A percentile compares a stretch with the other conserved stretches of the same genome.
Conservation (phyloP, 371 early-diverging fungal species). For the Catenaria anguillulae region DNA sequence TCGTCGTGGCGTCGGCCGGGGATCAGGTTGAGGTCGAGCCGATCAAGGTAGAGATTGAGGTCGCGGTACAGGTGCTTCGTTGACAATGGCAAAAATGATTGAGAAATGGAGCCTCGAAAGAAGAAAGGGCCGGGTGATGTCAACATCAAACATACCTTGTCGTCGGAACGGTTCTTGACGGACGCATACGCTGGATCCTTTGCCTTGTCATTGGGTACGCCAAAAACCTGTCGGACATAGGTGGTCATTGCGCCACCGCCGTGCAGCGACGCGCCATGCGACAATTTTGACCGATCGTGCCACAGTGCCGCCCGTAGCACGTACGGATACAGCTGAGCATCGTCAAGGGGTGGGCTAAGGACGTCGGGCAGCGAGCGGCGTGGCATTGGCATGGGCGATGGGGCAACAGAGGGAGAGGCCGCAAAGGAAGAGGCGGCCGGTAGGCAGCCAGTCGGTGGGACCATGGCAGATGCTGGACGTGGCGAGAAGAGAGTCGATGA, state of each 20-base stretch:
- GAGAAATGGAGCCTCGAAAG: too few species aligned
- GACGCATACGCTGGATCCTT: not conserved
- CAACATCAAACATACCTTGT: not conserved
- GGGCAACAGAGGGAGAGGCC: too few species aligned
- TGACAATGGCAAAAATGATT: too few species aligned
- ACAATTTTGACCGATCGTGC: not conserved
- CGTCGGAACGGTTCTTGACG: not conserved
- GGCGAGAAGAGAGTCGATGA: too few species aligned
- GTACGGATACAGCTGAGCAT: not conserved
- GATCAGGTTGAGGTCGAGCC: not conserved
- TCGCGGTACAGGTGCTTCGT: slow-evolving; percentile 1
- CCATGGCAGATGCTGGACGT: too few species aligned
- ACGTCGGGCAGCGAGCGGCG: too few species aligned
- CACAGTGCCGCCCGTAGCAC: not conserved
- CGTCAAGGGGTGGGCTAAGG: not conserved
- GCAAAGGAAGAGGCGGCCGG: too few species aligned
- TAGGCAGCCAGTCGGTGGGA: too few species aligned
- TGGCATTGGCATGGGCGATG: too few species aligned
- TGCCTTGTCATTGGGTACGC: not conserved
- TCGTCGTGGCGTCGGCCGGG: not conserved
- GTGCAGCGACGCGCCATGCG: not conserved
- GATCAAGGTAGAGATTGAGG: not conserved
- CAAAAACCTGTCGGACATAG: not conserved
- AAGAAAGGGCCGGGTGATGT: not conserved
- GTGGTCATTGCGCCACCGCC: not conserved